Percentiles rank a stretch among this genome's conserved stretches.
Conservation (phyloP, 2,329 filamentous ascomycete species). For the Colletotrichum lentis region DNA sequence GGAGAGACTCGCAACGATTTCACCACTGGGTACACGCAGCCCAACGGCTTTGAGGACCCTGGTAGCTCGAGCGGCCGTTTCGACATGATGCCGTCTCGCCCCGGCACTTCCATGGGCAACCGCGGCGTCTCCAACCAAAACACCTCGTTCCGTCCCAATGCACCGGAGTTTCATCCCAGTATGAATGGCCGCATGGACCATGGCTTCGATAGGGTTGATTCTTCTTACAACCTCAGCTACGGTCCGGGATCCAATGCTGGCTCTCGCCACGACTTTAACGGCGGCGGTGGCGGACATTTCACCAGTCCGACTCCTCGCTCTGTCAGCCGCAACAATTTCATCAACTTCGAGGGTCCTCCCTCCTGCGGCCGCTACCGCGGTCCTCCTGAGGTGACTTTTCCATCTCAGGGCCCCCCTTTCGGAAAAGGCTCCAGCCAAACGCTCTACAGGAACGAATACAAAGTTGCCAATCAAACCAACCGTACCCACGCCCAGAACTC, state of each 20-base stretch:
- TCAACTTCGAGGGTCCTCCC: slow-evolving; percentile 12
- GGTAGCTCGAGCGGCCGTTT: neutral
- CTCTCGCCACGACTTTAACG: slow-evolving; percentile 28
- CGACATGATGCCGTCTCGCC: slow-evolving; percentile 23
- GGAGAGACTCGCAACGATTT: slow-evolving; percentile 14
- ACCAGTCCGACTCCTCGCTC: slow-evolving; percentile 30
- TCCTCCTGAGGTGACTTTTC: slow-evolving; percentile 13
- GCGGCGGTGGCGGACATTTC: slow-evolving; percentile 14
- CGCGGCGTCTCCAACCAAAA: slow-evolving; percentile 17
- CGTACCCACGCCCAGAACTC: slow-evolving; percentile 1
- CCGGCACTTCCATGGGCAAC: slow-evolving; percentile 33
- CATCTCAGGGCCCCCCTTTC: slow-evolving; percentile 2
- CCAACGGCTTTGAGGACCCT: neutral
- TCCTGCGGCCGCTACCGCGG: neutral
- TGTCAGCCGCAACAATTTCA: slow-evolving; percentile 10
- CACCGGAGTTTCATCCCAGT: slow-evolving; percentile 47
- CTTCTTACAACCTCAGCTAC: slow-evolving; percentile 26
- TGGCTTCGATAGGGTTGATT: slow-evolving; percentile 10
- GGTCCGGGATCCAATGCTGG: slow-evolving; percentile 12
- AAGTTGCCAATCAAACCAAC: slow-evolving; percentile 9
- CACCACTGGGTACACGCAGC: slow-evolving; percentile 13
- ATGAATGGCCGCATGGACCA: slow-evolving; percentile 14
- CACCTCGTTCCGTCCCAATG: slow-evolving; percentile 45
- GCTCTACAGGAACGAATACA: slow-evolving; percentile 7
- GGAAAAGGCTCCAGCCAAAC: neutral